These are phyloP conservation scores for Albophoma yamanashiensis DNA, from an alignment of 2,329 filamentous ascomycete genomes.

Conservation along the genomic window DNA sequence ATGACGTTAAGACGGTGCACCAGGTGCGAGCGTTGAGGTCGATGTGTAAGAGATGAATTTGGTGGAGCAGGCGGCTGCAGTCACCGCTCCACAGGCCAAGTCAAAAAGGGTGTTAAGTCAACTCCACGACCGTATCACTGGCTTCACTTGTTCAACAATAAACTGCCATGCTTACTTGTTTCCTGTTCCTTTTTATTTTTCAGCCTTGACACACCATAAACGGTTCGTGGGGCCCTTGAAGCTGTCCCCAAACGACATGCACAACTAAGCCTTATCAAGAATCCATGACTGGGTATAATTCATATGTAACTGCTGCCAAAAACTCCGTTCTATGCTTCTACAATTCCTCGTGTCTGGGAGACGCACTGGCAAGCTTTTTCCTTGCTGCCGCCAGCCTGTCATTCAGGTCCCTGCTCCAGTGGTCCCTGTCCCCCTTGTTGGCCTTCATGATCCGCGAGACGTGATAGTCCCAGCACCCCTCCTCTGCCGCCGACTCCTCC, in stretches of 20 bases:
- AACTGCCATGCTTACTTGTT: not conserved
- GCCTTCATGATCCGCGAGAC: conserved; percentile 27
- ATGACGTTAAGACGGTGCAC: not conserved
- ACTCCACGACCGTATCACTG: not conserved
- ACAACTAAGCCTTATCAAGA: not conserved
- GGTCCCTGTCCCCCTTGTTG: conserved; percentile 22
- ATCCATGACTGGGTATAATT: not conserved
- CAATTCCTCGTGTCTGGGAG: conserved; percentile 19
- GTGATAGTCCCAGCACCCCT: conserved; percentile 50
- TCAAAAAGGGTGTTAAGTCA: not conserved
- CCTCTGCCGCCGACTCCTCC: conserved; percentile 20
- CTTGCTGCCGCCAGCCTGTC: conserved; percentile 21
- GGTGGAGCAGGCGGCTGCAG: not conserved
- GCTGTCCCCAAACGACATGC: not conserved
- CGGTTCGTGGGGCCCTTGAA: not conserved
- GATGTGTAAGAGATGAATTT: not conserved
- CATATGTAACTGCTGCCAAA: not conserved
- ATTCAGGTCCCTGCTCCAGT: conserved; percentile 36
- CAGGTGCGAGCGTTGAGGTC: not conserved
- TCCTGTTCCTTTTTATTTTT: not conserved
- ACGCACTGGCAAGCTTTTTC: conserved; percentile 13
- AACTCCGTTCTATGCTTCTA: conserved; percentile 11
- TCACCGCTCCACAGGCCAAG: not conserved
- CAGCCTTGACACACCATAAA: not conserved
- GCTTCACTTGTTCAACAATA: too few relatives aligned